Conservation (phyloP, 1,284 basidiomycete species). For the Erythrobasidium hasegawianum region DNA sequence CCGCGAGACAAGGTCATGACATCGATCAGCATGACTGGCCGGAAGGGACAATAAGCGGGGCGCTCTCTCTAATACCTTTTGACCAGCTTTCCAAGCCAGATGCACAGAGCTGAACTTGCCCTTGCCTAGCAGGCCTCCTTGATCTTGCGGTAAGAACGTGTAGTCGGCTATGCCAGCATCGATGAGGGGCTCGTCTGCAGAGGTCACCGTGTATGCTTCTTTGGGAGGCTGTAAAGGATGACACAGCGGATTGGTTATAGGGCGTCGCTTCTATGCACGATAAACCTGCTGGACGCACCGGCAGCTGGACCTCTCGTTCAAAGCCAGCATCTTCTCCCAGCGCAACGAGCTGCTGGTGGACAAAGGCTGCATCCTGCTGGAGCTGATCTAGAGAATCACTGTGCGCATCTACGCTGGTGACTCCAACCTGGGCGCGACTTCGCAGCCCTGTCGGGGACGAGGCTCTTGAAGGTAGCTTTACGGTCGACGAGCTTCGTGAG, state of each 20-base stretch:
- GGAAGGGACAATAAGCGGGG: background rate
- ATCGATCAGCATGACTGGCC: slow-evolving; percentile 4
- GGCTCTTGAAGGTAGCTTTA: slow-evolving; percentile 11
- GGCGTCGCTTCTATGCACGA: background rate
- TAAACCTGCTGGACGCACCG: background rate
- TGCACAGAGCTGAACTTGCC: slow-evolving; percentile 55
- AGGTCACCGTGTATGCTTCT: slow-evolving; percentile 7
- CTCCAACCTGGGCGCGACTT: slow-evolving; percentile 16
- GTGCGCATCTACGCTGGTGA: slow-evolving; percentile 21
- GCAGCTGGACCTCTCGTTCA: slow-evolving; percentile 3
- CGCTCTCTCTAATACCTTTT: slow-evolving; percentile 46
- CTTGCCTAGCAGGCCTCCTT: slow-evolving; percentile 47
- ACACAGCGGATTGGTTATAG: background rate
- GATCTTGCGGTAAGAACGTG: slow-evolving; percentile 33
- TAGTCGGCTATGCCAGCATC: slow-evolving; percentile 35
- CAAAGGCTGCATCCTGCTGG: background rate
- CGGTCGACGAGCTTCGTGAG: background rate
- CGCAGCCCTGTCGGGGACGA: slow-evolving; percentile 21
- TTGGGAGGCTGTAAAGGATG: slow-evolving; percentile 11
- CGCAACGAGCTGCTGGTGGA: background rate
- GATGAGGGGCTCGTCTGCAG: slow-evolving; percentile 26
- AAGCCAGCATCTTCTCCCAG: slow-evolving; percentile 5
- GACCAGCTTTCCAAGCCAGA: slow-evolving; percentile 47
- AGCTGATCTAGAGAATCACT: slow-evolving; percentile 13
- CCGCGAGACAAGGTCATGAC: background rate